Evolutionary conservation across 1,139 yeast species (phyloP).

Genomic region (Hanseniaspora uvarum): DNA sequence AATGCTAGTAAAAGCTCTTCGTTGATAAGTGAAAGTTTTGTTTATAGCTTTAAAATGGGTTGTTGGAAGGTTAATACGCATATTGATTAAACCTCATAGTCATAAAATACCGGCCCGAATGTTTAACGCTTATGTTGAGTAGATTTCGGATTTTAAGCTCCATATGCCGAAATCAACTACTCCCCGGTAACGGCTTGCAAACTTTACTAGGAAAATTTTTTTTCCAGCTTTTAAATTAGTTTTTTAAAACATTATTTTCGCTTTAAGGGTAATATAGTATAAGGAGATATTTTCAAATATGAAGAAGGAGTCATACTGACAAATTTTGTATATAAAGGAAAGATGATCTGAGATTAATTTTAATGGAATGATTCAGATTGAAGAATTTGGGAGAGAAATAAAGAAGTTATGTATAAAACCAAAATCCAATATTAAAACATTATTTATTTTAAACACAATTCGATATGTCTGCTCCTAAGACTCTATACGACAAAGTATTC

Average conservation of each 20-base stretch:
- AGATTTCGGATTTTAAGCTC: slow-evolving; percentile 1
- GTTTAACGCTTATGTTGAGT: neutral
- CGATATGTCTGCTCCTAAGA: slow-evolving; percentile 37
- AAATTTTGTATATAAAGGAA: neutral
- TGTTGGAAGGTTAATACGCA: slow-evolving; percentile 16
- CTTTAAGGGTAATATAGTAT: neutral
- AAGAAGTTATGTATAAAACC: neutral
- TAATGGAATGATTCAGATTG: too few relatives aligned
- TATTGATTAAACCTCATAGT: neutral
- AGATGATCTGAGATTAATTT: neutral
- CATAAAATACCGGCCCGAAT: neutral
- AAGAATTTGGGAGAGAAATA: too few relatives aligned
- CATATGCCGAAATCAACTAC: neutral
- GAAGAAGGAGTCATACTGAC: neutral
- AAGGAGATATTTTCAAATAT: neutral
- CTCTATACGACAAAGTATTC: slow-evolving; percentile 91
- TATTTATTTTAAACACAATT: slow-evolving; percentile 20
- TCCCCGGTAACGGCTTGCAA: neutral
- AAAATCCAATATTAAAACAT: neutral
- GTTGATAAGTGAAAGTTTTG: neutral
- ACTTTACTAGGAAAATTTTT: neutral
- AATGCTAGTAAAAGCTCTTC: neutral
- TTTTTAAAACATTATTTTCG: neutral
- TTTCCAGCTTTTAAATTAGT: neutral
- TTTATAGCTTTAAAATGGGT: slow-evolving; percentile 17